Conservation (phyloP, 2,329 filamentous ascomycete species). For the Ophiostoma tasmaniense region DNA sequence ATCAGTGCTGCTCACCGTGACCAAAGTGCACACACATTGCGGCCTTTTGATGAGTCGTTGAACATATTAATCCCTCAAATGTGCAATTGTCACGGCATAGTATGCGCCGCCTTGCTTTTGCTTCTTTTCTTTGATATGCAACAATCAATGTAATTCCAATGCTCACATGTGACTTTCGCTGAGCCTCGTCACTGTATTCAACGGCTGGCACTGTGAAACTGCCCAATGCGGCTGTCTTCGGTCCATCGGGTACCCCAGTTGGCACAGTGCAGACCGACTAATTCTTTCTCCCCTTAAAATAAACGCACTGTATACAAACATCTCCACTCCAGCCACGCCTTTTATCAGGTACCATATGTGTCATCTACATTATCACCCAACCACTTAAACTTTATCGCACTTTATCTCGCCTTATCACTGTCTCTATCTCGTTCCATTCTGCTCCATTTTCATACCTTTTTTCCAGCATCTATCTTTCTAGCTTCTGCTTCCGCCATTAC, state of each 20-base stretch:
- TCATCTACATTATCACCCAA: not conserved
- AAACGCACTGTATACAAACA: not conserved
- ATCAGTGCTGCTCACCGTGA: not conserved
- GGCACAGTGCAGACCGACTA: not conserved
- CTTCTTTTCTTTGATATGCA: not conserved
- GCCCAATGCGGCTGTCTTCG: not conserved
- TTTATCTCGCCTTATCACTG: not conserved
- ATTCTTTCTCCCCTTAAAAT: not conserved
- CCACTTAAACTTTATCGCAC: not conserved
- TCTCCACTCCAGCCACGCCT: not conserved
- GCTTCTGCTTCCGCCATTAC: not conserved
- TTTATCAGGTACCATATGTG: constrained; percentile 1
- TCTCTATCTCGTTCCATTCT: not conserved
- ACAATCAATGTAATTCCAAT: not conserved
- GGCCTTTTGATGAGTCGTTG: not conserved
- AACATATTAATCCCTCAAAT: not conserved
- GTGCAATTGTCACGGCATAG: not conserved
- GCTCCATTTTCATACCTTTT: not conserved
- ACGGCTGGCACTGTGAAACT: not conserved
- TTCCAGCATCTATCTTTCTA: not conserved
- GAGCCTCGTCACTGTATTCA: not conserved
- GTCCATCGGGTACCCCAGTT: not conserved
- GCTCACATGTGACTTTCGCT: not conserved
- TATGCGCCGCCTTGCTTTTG: not conserved
- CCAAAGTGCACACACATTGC: not conserved